Base-by-base conservation (phyloP, 208 protist genomes). In the Acanthamoeba triangularis region DNA sequence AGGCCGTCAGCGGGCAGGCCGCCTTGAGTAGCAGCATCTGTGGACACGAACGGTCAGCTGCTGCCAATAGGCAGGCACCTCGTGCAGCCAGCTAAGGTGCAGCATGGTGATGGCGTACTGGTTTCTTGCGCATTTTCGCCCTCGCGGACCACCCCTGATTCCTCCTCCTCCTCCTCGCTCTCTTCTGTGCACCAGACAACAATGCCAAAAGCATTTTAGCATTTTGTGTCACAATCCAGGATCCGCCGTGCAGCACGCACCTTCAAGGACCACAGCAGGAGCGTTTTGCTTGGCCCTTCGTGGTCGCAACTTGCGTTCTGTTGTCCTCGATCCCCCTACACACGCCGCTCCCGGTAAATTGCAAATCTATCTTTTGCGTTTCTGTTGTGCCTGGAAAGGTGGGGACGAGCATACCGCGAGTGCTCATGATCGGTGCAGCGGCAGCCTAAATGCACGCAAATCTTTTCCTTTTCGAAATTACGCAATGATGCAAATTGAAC, bases 251-350 rank as follows among this genome's bases (percentile, higher is more conserved):
- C 18, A 78, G 23, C 6, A 78, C 69, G 67, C 37, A 41, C 33
- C 67, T 8, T 76, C 16, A 76, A 44, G 28, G 2, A 41, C 0
- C 13, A 76, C 30, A 37, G 30, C 35, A 7, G 67, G 16, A 13
- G 35, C 67, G 28, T 76, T 76, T 41, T 72, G 65, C 65, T 76
- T 76, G 33, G 67, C 67, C 20, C 67, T 76, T 20, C 67, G 1
- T 20, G 67, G 67, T n/a, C 67, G 7, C 67, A 76, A 41, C 30
- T 76, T 76, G 67, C 67, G 67, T 41, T 76, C 67, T 72, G 65
- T 37, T 37, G 65, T 13, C 54, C 20, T 59, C 54, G 54, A 23
- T 11, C 52, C 52, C 52, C 52, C 52, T 59, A 20, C 18, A 28
- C 23, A 4, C 8, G 6, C 49, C 14, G 49, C 49, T 20, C 49